Evolutionary conservation across 768 basidiomycete genomes (phyloP), one percentile per base, ranked within the genome.

Genomic region (Pholiota molesta): DNA sequence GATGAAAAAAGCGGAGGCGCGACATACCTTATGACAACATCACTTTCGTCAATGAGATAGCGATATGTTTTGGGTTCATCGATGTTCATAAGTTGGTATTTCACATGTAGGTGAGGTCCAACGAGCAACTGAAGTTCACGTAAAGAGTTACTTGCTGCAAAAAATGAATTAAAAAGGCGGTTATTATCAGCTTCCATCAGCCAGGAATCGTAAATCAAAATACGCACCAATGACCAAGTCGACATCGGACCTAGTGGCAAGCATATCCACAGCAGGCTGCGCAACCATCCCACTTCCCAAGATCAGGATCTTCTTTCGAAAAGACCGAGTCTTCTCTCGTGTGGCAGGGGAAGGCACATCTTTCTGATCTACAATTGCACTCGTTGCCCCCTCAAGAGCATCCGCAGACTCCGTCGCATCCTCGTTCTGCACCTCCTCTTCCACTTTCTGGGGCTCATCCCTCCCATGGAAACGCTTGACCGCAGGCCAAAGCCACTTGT

Each of bases 261-360:
- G 81, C 68, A 90, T 84, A 55, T 91, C 85, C 3, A 94, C 88
- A 0, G 92, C 92, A 16, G 96, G 96, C 2, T 89, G 90, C 5
- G 95, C 94, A 19, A 98, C 96, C 88, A 97, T 94, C n/a, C 96
- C 96, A 58, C 92, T 94, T 8, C 96, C 96, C 2, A 98, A 81
- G 69, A 97, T 78, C 35, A 98, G 73, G 0, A 95, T 83, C 67
- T 81, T 85, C 77, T 89, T 89, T 75, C 84, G 31, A 13, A 6
- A 14, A 1, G 47, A 49, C 5, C 1, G 23, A 23, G 21, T 26
- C 21, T 19, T n/a, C 13, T 21, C 10, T 21, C 19, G 8, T n/a
- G 16, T 21, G 6, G 9, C n/a, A 44, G 42, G 42, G 8, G 19
- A 7, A 21, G 31, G 31, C 31, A 9, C 9, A 9, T n/a, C 42